Evolutionary conservation across 1,284 basidiomycete species (phyloP), one percentile per base, ranked within the genome.

Genomic region (Agroathelia rolfsii): DNA sequence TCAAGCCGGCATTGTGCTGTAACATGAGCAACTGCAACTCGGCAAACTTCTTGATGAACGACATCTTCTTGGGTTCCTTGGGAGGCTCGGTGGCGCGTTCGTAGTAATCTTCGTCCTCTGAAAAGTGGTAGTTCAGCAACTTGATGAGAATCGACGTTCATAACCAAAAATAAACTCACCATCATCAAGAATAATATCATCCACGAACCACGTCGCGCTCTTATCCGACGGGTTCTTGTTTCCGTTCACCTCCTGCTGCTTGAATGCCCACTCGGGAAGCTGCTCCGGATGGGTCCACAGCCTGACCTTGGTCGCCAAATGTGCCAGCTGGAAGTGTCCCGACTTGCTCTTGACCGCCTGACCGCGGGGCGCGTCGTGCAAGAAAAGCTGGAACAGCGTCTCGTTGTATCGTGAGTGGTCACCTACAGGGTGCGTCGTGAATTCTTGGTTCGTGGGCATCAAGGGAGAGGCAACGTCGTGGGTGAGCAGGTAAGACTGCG

Each of bases 361-460:
- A 9, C 83, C 84, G 18, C 82, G 72, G 41, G 76, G 64, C 0
- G 69, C 80, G 30, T 90, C 85, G 26, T 70, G 61, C 24, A 96
- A 64, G 8, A 71, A 55, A 13, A 96, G 49, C 47, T 75, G 64
- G 71, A 95, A 96, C 10, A 87, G 64, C 0, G 90, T 95, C 41
- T 95, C 92, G 46, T 92, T 87, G 52, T 82, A 69, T 24, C 81
- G 69, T 4, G 69, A 64, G 38, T 72, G 59, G 44, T 87, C 78
- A 41, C 83, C 77, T 44, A 72, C 77, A 8, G 76, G 56, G 72
- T 79, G 80, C 1, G 92, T 94, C 3, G 93, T 99, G 56, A 98
- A 93, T 57, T 99, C 95, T 55, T 96, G 90, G 57, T 98, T 97
- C 24, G 95, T 98, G 6, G 94, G 78, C 83, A 93, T 95, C 33